phyloP scores from a whole-genome alignment of 768 basidiomycete genomes.

The Amanita inopinata region DNA sequence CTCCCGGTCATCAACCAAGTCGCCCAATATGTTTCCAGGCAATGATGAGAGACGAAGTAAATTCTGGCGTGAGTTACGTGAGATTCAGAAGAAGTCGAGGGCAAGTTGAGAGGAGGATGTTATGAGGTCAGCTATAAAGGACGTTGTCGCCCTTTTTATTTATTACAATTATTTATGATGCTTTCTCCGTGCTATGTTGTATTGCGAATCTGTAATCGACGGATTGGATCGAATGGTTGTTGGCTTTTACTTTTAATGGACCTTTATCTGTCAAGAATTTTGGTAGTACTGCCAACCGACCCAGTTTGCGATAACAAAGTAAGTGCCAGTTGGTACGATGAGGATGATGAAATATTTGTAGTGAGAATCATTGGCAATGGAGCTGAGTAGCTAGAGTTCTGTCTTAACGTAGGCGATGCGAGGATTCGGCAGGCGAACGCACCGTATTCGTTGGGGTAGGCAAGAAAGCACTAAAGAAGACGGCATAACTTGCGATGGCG shows the following conservation, averaged over 20 bases:
- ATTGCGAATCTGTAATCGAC: too few species aligned
- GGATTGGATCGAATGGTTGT: too few species aligned
- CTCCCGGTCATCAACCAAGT: constrained; percentile 10
- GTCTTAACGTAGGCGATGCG: not conserved
- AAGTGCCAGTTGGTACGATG: constrained; percentile 71
- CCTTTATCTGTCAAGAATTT: constrained; percentile 51
- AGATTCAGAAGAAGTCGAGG: constrained; percentile 36
- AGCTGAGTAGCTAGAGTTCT: constrained; percentile 45
- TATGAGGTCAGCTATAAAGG: not conserved
- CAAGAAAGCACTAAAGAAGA: constrained; percentile 56
- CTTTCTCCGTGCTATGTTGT: constrained; percentile 10
- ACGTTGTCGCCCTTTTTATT: constrained; percentile 8
- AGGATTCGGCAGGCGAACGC: constrained; percentile 16
- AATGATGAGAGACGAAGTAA: constrained; percentile 31
- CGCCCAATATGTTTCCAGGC: constrained; percentile 21
- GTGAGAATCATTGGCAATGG: constrained; percentile 62
- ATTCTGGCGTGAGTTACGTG: constrained; percentile 47
- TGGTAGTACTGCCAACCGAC: constrained; percentile 97
- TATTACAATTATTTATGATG: constrained; percentile 13
- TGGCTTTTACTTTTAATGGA: not conserved
- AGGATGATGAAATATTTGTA: constrained; percentile 85
- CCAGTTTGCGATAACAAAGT: constrained; percentile 97
- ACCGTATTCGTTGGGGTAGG: constrained; percentile 44
- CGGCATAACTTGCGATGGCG: constrained; percentile 46
- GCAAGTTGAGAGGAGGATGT: constrained; percentile 32